These are phyloP conservation scores for Didymella exigua DNA, from an alignment of 2,329 filamentous ascomycete genomes.

Conservation along the genomic window DNA sequence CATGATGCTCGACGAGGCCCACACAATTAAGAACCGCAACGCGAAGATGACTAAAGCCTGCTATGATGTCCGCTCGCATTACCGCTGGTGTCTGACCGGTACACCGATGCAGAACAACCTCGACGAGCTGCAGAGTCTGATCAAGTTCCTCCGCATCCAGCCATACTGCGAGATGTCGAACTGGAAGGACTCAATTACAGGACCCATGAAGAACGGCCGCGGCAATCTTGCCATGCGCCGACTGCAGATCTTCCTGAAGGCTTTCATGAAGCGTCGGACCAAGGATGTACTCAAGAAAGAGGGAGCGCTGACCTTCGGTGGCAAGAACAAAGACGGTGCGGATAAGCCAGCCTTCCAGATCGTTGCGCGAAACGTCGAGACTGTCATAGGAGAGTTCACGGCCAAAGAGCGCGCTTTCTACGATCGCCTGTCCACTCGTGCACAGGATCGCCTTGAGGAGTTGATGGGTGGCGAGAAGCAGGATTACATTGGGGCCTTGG, in stretches of 20 bases:
- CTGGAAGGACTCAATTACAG: constrained; percentile 91
- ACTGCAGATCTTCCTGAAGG: constrained; percentile 81
- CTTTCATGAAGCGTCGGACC: constrained; percentile 98
- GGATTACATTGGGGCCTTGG: constrained; percentile 92
- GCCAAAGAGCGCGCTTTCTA: constrained; percentile 85
- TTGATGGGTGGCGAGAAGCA: constrained; percentile 83
- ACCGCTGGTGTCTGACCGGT: constrained; percentile 94
- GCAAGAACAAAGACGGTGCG: constrained; percentile 64
- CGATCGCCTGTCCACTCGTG: constrained; percentile 77
- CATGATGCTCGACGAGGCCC: constrained; percentile 92
- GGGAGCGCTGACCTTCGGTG: constrained; percentile 77
- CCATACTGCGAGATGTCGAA: constrained; percentile 84
- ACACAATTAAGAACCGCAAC: constrained; percentile 98
- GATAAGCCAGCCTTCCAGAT: constrained; percentile 79
- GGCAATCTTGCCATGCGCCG: constrained; percentile 88
- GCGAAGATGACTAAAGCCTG: constrained; percentile 94
- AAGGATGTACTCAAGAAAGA: constrained; percentile 95
- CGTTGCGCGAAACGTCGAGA: constrained; percentile 86
- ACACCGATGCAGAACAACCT: constrained; percentile 99
- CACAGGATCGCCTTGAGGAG: constrained; percentile 82
- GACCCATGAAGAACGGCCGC: constrained; percentile 85
- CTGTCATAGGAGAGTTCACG: constrained; percentile 77
- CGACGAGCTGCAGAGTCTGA: constrained; percentile 91
- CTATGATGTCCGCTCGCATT: constrained; percentile 81
- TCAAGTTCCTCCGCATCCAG: constrained; percentile 89